phyloP scores from a whole-genome alignment of 768 basidiomycete species.

The Xerocomellus intermedius region DNA sequence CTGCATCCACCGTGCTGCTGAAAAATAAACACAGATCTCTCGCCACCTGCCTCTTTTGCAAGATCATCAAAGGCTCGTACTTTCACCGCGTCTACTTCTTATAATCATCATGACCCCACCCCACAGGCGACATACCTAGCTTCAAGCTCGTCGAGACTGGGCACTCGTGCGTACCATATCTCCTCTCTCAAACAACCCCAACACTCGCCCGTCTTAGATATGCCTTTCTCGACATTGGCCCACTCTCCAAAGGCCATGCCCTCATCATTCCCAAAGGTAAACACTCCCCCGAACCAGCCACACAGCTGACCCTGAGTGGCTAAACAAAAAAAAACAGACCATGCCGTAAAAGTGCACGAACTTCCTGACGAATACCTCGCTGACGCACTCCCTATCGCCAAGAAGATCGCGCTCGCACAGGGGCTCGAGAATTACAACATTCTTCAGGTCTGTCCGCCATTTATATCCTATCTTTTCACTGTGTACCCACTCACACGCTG shows the following conservation, averaged over 20 bases:
- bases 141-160: slow-evolving; percentile 81
- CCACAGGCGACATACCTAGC: slow-evolving; percentile 82
- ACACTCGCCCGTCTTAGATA: slow-evolving; percentile 40
- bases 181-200: background rate
- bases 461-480: background rate
- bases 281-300: background rate
- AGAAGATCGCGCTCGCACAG: slow-evolving; percentile 82
- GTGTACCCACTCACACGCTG: background rate
- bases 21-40: slow-evolving; percentile 42
- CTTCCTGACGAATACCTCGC: slow-evolving; percentile 81
- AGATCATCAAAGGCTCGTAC: slow-evolving; percentile 79
- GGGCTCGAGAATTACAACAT: slow-evolving; percentile 83
- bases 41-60: slow-evolving; percentile 86
- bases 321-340: slow-evolving; percentile 48
- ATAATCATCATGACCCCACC: background rate
- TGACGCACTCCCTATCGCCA: slow-evolving; percentile 77
- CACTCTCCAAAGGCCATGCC: slow-evolving; percentile 86
- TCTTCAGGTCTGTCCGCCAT: slow-evolving; percentile 48
- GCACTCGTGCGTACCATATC: slow-evolving; percentile 49
- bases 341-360: slow-evolving; percentile 82
- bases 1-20: background rate
- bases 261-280: slow-evolving; percentile 92
- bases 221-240: slow-evolving; percentile 92
- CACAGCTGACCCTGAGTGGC: background rate
- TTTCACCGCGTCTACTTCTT: background rate